These are phyloP conservation scores for Calonectria ilicicola DNA, from an alignment of 2,329 filamentous ascomycete genomes.

Conservation along the genomic window DNA sequence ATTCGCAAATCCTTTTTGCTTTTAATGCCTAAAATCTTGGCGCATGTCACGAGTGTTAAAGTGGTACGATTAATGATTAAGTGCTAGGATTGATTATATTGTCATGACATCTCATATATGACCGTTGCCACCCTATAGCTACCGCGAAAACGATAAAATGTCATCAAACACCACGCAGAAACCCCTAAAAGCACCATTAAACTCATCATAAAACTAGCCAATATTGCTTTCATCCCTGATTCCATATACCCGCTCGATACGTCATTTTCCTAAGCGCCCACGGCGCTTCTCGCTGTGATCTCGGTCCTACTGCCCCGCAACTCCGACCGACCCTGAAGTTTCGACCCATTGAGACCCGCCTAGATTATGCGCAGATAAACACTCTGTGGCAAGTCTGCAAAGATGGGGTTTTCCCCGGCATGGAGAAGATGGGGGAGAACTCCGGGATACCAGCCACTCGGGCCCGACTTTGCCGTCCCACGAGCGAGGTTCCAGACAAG, in stretches of 20 bases:
- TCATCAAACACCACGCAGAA: neutral
- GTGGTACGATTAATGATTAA: neutral
- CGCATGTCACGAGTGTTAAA: neutral
- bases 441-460: neutral
- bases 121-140: neutral
- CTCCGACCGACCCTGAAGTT: neutral
- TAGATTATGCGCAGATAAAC: neutral
- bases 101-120: neutral
- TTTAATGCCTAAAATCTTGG: neutral
- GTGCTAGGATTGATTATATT: neutral
- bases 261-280: neutral
- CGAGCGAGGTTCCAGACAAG: neutral
- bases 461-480: neutral
- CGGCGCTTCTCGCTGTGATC: constrained; percentile 4
- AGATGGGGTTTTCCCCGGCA: neutral
- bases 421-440: neutral
- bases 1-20: neutral
- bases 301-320: constrained; percentile 2
- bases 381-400: neutral
- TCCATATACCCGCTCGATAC: neutral
- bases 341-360: neutral
- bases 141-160: neutral
- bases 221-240: too few species aligned
- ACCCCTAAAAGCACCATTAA: too few species aligned
- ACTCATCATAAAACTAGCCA: too few species aligned